A percentile compares a stretch with the other conserved stretches of the same genome.
phyloP scores from a whole-genome alignment of 768 basidiomycete genomes.

The Termitomyces sp. region DNA sequence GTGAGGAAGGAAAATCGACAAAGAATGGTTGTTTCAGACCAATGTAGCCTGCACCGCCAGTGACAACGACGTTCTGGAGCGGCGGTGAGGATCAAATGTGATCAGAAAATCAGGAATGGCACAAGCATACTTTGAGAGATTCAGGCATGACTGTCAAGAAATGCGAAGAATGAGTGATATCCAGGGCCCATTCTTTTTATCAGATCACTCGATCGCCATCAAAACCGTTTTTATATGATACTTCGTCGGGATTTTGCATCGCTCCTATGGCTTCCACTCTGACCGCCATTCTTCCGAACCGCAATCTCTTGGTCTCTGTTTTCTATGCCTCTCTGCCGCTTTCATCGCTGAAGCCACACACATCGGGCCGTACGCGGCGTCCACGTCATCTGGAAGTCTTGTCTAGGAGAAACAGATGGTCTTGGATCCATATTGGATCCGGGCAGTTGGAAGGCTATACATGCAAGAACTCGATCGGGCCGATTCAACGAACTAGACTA shows the following conservation, averaged over 20 bases:
- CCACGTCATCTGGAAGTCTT: neutral
- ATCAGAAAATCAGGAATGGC: constrained; percentile 8
- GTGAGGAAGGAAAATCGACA: constrained; percentile 7
- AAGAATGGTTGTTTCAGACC: constrained; percentile 36
- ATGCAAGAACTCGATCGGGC: neutral
- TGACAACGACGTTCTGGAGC: constrained; percentile 38
- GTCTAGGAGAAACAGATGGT: neutral
- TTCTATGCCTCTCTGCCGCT: neutral
- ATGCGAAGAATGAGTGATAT: neutral
- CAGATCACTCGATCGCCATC: constrained; percentile 9
- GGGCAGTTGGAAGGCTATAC: too few relatives aligned
- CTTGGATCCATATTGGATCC: neutral
- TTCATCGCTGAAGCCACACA: neutral
- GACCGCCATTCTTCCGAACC: neutral
- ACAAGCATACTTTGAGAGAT: constrained; percentile 40
- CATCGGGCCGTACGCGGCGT: neutral
- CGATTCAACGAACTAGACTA: neutral
- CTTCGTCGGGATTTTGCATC: neutral
- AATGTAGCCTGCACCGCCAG: constrained; percentile 85
- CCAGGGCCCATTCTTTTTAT: constrained; percentile 8
- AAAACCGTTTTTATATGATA: too few relatives aligned
- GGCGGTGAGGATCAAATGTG: constrained; percentile 16
- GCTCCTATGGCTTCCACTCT: neutral
- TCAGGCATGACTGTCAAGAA: constrained; percentile 15
- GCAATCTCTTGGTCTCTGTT: neutral